Conservation (phyloP, 2,329 filamentous ascomycete genomes). For the Gaeumannomyces tritici region DNA sequence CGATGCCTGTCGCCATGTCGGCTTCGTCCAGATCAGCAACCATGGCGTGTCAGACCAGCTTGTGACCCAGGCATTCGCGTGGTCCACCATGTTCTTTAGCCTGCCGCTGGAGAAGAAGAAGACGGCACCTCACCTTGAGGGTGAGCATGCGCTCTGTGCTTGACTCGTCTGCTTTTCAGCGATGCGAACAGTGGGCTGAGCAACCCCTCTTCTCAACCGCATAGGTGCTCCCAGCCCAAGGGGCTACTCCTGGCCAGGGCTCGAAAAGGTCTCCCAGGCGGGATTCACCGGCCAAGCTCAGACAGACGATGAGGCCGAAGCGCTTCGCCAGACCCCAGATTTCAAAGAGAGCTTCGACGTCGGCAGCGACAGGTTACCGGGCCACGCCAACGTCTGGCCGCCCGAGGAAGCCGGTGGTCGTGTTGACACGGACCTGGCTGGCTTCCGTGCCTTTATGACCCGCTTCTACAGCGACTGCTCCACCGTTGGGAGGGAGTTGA, state of each 20-base stretch:
- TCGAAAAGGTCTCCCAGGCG: constrained; percentile 12
- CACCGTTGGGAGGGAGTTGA: constrained; percentile 15
- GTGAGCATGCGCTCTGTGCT: background rate
- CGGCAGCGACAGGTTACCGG: constrained; percentile 21
- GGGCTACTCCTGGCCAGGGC: constrained; percentile 14
- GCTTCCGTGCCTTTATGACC: constrained; percentile 21
- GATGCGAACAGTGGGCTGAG: background rate
- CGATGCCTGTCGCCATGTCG: constrained; percentile 14
- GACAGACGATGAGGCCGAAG: background rate
- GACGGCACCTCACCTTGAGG: constrained; percentile 1
- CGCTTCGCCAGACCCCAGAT: background rate
- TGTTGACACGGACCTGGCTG: constrained; percentile 17
- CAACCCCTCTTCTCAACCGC: no score
- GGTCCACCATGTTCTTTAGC: background rate
- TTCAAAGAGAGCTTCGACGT: constrained; percentile 4
- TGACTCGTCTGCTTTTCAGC: background rate
- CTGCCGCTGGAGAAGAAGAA: background rate
- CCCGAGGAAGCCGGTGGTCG: constrained; percentile 14
- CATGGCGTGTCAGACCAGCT: constrained; percentile 15
- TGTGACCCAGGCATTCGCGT: constrained; percentile 6
- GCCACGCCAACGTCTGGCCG: constrained; percentile 22
- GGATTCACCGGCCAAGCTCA: background rate
- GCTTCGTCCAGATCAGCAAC: constrained; percentile 22
- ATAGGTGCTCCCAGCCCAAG: constrained; percentile 9
- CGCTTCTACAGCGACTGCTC: constrained; percentile 21